A percentile compares a stretch with the other conserved stretches of the same genome.
Conservation (phyloP, 2,329 filamentous ascomycete genomes). For the Colletotrichum sp. region DNA sequence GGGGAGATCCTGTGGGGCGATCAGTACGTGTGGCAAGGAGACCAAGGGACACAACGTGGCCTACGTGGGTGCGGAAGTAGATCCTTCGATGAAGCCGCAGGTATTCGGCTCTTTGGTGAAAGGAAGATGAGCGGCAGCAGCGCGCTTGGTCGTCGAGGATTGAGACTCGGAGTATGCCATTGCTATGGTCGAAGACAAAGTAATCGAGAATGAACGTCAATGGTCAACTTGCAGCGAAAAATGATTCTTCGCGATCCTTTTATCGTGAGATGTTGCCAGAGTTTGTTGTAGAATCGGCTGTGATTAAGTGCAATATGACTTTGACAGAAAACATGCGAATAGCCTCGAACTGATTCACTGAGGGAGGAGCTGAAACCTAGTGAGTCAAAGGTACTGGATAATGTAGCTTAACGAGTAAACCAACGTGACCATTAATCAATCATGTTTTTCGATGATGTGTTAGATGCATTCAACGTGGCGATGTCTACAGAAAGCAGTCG, state of each 20-base stretch:
- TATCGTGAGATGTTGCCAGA: neutral
- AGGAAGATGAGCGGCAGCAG: neutral
- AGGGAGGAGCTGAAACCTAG: neutral
- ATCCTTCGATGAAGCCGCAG: neutral
- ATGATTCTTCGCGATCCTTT: neutral
- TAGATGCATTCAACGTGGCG: no score
- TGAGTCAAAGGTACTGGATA: neutral
- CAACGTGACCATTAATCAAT: no score
- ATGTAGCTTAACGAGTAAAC: no score
- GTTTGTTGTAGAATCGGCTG: accelerated
- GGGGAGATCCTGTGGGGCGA: neutral
- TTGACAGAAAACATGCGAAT: neutral
- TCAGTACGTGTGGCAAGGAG: neutral
- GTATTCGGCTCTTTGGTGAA: neutral
- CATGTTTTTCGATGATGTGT: no score
- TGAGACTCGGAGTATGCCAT: neutral
- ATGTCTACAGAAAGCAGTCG: no score
- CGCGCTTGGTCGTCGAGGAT: neutral
- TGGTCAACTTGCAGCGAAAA: accelerated
- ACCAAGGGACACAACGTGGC: accelerated
- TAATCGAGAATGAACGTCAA: accelerated
- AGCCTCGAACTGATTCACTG: neutral
- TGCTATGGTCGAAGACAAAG: neutral
- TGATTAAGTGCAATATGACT: neutral
- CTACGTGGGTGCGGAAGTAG: neutral